Evolutionary conservation across 73 alveolate species (phyloP), one percentile per base, ranked within the genome.

Genomic region (Tetrahymena malaccensis): DNA sequence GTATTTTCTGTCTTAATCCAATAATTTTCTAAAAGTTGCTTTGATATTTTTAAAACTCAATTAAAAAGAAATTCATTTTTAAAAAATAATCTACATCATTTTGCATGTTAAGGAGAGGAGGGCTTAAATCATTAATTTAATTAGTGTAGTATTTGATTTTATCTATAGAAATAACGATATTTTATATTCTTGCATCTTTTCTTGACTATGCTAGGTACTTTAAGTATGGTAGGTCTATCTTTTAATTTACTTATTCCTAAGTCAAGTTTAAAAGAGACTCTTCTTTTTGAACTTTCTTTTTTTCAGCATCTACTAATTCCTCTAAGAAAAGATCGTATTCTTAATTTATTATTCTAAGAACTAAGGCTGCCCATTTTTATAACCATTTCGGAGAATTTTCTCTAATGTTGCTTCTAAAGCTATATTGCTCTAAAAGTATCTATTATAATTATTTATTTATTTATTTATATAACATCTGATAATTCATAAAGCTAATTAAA

Each of bases 131-230:
- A 70, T 70, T 70, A 70, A 70, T 70, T 31, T 84, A 50, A 21
- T n/a, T 25, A 34, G 89, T 70, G 22, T 50, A 56, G 27, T 94
- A 94, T 37, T 94, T 94, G 34, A 94, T 57, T 84, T 94, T 94
- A 34, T 94, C 96, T 10, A 94, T 84, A 0, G 96, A 58, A 3
- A 94, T 94, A 25, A 55, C 96, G 1, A 94, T 25, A 21, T 94
- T 94, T 55, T 94, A 83, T 37, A 94, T 56, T 55, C 96, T 94
- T 8, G 96, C 55, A 43, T 94, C 96, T 11, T 70, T 70, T n/a
- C 89, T 70, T 22, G 89, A 22, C 25, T 70, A 31, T 19, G 89
- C 89, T 1, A 70, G 89, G 37, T 70, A 70, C 37, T 70, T 70
- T n/a, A 70, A 70, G 25, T 70, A 70, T 0, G 89, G 89, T n/a